Evolutionary conservation across 495 filamentous ascomycete genomes (phyloP), one percentile per base, ranked within the genome.

Genomic region (Hyaloscypha bicolor): DNA sequence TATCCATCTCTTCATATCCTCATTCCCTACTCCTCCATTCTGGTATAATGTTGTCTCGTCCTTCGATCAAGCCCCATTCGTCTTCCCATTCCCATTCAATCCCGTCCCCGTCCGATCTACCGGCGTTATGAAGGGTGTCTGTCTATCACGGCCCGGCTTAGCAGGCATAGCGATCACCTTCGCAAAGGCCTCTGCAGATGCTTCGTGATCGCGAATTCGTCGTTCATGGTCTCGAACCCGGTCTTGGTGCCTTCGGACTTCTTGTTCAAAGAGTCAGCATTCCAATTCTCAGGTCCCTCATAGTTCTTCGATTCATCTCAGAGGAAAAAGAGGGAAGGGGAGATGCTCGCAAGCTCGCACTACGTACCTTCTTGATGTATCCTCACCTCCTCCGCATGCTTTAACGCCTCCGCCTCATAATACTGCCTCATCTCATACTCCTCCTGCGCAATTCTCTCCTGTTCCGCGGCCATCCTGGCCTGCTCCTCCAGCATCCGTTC

Each of bases 361-460:
- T 25, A 63, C n/a, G 21, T 32, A 70, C 68, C 69, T 63, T 71
- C 65, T 35, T 67, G 64, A 55, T 71, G 65, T 11, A 64, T 29
- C 52, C 62, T 57, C 45, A 61, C 31, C 32, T 79, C 82, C 65
- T 82, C 82, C 22, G 81, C 80, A 25, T 82, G 79, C 31, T 79
- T 77, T 19, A 81, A 63, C 33, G 73, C 76, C 42, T 71, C 74
- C 12, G 67, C 69, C 9, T 73, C 74, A 35, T 76, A 76, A 63
- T 72, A 75, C 53, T 70, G 71, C 25, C 62, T 69, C 53, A 81
- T 84, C 58, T 86, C 86, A 9, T 79, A 56, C 57, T 79, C 79
- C n/a, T 82, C 77, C 2, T 74, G 77, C 32, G 81, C 78, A 62
- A 78, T 77, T 48, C 76, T 71, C 35, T 80, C 73, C 62, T 81